A percentile compares a stretch with the other conserved stretches of the same genome.
These are phyloP conservation scores for Saturnispora diversa DNA, from an alignment of 805 yeast species.

Conservation along the genomic window DNA sequence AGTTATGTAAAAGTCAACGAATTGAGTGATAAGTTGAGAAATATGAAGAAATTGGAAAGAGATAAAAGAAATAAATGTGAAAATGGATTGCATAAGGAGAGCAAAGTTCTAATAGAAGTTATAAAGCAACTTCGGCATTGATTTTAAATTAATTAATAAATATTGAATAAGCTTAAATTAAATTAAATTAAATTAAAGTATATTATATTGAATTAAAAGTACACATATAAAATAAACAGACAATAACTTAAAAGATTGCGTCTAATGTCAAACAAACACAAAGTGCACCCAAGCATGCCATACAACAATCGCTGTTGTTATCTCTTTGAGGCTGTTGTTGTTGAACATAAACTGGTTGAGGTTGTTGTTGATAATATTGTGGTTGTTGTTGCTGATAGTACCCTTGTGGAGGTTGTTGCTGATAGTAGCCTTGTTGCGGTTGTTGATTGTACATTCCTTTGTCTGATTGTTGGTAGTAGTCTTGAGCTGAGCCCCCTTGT, in stretches of 20 bases:
- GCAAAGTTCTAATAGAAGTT: conserved; percentile 3
- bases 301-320: conserved; percentile 37
- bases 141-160: neutral
- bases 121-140: conserved; percentile 1
- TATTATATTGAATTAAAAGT: neutral
- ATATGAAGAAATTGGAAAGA: neutral
- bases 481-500: conserved; percentile 12
- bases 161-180: neutral
- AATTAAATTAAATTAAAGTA: conserved; percentile 1
- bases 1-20: neutral
- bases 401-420: conserved; percentile 34
- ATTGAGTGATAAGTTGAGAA: neutral
- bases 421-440: conserved; percentile 30
- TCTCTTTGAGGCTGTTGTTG: conserved; percentile 38
- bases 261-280: conserved; percentile 51
- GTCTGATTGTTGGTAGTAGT: conserved; percentile 26
- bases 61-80: neutral
- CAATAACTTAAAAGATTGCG: conserved; percentile 33
- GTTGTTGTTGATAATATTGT: conserved; percentile 34
- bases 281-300: conserved; percentile 47
- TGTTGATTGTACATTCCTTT: conserved; percentile 18
- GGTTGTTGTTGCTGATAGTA: conserved; percentile 31
- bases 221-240: neutral
- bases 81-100: conserved; percentile 6
- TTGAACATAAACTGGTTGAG: conserved; percentile 46